These are phyloP conservation scores for Aspergillus sp. DNA, from an alignment of 2,329 filamentous ascomycete species.

Conservation along the genomic window DNA sequence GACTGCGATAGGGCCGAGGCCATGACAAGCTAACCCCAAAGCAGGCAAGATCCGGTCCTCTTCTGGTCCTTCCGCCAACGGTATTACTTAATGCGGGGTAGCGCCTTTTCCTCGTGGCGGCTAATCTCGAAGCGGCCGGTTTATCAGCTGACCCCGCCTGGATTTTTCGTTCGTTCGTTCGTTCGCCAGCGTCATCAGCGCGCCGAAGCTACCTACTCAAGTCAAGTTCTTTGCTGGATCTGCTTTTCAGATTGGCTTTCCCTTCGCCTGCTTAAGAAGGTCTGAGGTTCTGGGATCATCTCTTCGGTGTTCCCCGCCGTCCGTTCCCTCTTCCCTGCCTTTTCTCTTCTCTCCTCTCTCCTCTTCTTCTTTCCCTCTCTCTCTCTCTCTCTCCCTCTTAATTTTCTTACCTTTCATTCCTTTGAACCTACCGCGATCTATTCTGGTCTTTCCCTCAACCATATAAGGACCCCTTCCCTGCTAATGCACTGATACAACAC, in stretches of 20 bases:
- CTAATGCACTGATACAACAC: not conserved
- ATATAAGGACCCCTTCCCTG: not conserved
- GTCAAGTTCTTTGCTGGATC: not conserved
- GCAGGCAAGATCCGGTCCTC: constrained; percentile 12
- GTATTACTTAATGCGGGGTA: constrained; percentile 26
- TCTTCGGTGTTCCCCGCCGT: not conserved
- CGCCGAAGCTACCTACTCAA: not conserved
- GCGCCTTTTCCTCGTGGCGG: constrained; percentile 15
- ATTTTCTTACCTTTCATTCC: not conserved
- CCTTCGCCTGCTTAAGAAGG: too few relatives aligned
- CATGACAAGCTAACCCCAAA: not conserved
- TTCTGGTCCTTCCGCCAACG: constrained; percentile 11
- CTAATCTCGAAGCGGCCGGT: constrained; percentile 8
- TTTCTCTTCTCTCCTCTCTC: not conserved
- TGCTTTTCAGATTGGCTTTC: not conserved
- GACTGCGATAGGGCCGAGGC: not conserved
- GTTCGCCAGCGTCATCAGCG: not conserved
- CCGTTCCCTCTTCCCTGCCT: not conserved
- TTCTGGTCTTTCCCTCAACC: not conserved
- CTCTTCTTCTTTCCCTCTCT: not conserved
- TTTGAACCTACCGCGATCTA: not conserved
- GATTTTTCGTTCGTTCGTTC: constrained; percentile 15
- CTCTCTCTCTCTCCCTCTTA: not conserved
- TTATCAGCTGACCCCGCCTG: constrained; percentile 27
- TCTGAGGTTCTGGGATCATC: not conserved